phyloP scores from a whole-genome alignment of 2,329 filamentous ascomycete species.

The Cercospora citrullina region DNA sequence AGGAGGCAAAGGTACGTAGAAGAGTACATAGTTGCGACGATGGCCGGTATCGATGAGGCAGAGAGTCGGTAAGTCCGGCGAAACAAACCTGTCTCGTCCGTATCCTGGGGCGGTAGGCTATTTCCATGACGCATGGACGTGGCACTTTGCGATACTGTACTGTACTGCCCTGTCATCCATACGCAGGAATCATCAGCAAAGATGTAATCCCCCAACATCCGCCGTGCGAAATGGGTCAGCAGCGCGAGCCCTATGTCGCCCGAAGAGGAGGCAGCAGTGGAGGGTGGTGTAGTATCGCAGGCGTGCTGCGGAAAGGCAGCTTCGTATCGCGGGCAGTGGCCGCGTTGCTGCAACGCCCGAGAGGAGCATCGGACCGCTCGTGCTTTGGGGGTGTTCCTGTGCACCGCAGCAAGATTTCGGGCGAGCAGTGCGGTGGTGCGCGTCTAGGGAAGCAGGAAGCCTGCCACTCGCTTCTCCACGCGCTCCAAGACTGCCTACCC shows the following conservation, averaged over 20 bases:
- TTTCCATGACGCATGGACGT: neutral
- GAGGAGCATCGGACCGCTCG: neutral
- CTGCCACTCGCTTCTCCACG: constrained; percentile 8
- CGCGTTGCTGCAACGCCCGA: neutral
- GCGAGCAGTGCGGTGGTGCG: neutral
- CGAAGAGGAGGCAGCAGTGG: neutral
- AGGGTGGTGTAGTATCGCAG: neutral
- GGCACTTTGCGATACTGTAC: neutral
- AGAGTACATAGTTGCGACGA: neutral
- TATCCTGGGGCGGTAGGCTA: neutral
- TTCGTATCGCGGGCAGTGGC: neutral
- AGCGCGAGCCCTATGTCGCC: neutral
- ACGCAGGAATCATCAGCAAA: neutral
- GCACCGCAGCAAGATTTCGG: neutral
- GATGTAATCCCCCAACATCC: neutral
- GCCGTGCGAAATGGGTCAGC: neutral
- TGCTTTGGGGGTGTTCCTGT: neutral
- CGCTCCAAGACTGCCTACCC: neutral
- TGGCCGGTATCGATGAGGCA: neutral
- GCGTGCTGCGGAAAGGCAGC: neutral
- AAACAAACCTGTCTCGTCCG: neutral
- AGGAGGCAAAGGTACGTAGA: neutral
- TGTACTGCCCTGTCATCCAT: neutral
- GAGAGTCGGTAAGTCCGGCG: neutral
- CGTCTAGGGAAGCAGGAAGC: neutral